Evolutionary conservation across 768 basidiomycete species (phyloP), one percentile per base, ranked within the genome.

Genomic region (Podaxis pistillaris): DNA sequence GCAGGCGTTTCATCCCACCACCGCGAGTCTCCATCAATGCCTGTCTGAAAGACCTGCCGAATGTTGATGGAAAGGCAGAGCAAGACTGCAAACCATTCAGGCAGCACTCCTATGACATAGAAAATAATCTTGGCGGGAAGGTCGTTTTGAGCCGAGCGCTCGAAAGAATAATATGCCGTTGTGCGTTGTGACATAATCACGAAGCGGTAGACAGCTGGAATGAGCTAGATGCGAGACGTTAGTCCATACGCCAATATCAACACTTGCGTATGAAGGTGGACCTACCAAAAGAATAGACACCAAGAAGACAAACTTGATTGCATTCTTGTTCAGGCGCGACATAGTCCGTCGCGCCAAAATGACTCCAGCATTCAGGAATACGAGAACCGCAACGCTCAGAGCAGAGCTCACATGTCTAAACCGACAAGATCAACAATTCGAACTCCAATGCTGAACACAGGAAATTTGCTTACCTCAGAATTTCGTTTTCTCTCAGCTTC

Each of bases 91-190:
- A 69, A 36, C 71, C 72, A 75, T 55, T 76, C 77, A 1, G 74
- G 75, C 8, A 78, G 59, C 38, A 78, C 65, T 53, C 75, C 72
- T 30, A 77, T 62, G 22, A 73, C 44, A 57, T 78, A 78, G 60
- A 78, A 77, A 8, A 62, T 58, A 2, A 65, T 67, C 63, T 77
- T 77, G 47, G 70, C 72, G 0, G 38, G 40, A 13, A 53, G 17
- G 11, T 69, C 66, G 63, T 75, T 76, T 26, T 65, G 71, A 2
- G 75, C 72, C 37, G 63, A 65, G 24, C 69, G 68, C 11, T 65
- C 70, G 4, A 33, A 63, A 11, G 71, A 71, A 12, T 63, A 62
- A 30, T 72, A 59, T 17, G 71, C 64, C 6, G 68, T 66, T 4
- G 76, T 76, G 13, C 59, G 67, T 38, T 68, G 50, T 49, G 64